These are phyloP conservation scores for Rauvolfia tetraphylla DNA, from an alignment of 257 asterid species.

Conservation along the genomic window DNA sequence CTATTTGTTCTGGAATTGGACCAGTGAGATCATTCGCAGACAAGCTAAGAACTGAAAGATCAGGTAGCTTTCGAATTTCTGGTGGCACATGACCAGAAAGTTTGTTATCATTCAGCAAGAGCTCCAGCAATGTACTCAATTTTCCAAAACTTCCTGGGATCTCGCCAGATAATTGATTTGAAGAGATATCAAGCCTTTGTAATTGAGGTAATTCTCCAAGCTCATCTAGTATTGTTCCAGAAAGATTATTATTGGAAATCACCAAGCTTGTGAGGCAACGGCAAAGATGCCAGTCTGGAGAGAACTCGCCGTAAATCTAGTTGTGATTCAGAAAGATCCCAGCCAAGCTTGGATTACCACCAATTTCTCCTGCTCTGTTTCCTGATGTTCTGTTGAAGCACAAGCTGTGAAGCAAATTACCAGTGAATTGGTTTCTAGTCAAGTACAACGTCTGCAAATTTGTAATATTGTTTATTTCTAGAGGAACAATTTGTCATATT, in stretches of 20 bases:
- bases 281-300: constrained; percentile 26
- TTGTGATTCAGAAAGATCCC: constrained; percentile 30
- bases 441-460: constrained; percentile 10
- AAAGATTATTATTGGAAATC: constrained; percentile 26
- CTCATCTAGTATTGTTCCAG: constrained; percentile 25
- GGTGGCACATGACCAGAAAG: constrained; percentile 27
- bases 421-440: constrained; percentile 23
- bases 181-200: constrained; percentile 22
- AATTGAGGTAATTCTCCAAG: constrained; percentile 23
- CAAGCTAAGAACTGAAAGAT: constrained; percentile 17
- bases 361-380: constrained; percentile 27
- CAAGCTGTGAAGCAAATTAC: constrained; percentile 27
- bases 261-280: constrained; percentile 14
- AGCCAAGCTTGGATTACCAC: constrained; percentile 27
- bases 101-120: constrained; percentile 23
- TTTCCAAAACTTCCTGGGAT: constrained; percentile 27
- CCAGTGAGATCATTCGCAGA: constrained; percentile 30
- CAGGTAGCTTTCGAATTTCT: constrained; percentile 16
- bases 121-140: constrained; percentile 11
- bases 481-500: constrained; percentile 22
- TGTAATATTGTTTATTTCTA: constrained; percentile 17
- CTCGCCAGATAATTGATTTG: constrained; percentile 24
- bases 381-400: constrained; percentile 31
- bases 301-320: constrained; percentile 24
- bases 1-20: constrained; percentile 30